These are phyloP conservation scores for Begonia fuchsioides DNA, from an alignment of 306 rosid species.

Conservation along the genomic window DNA sequence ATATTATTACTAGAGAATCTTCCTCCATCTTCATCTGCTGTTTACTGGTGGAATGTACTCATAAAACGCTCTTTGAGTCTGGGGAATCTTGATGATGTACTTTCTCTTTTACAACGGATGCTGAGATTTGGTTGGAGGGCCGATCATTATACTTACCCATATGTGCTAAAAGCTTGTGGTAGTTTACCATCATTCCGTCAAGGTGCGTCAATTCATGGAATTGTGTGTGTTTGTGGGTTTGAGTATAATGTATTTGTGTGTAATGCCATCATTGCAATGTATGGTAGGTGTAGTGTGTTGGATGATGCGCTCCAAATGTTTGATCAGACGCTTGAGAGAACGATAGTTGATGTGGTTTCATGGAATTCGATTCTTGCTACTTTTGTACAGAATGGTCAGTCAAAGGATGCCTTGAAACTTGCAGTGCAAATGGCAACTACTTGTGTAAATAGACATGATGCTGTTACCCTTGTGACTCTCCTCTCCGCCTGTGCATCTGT, in stretches of 20 bases:
- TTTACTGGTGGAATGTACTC: slow-evolving; percentile 73
- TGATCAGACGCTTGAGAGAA: slow-evolving; percentile 40
- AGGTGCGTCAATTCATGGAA: slow-evolving; percentile 43
- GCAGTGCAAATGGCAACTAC: slow-evolving; percentile 29
- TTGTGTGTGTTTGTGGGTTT: slow-evolving; percentile 30
- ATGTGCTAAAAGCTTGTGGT: slow-evolving; percentile 60
- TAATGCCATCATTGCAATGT: slow-evolving; percentile 62
- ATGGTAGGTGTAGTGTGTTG: slow-evolving; percentile 38
- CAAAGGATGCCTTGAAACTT: slow-evolving; percentile 21
- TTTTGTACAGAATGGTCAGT: slow-evolving; percentile 25
- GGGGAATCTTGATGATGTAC: slow-evolving; percentile 16
- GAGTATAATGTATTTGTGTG: slow-evolving; percentile 61
- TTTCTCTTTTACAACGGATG: slow-evolving; percentile 31
- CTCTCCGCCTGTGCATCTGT: slow-evolving; percentile 60
- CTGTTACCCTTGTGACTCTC: slow-evolving; percentile 53
- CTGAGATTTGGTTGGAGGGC: slow-evolving; percentile 50
- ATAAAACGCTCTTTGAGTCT: slow-evolving; percentile 34
- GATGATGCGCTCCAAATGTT: slow-evolving; percentile 41
- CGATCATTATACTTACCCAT: slow-evolving; percentile 61
- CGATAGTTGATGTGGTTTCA: slow-evolving; percentile 50
- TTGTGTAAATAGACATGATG: slow-evolving; percentile 25
- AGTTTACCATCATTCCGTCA: slow-evolving; percentile 17
- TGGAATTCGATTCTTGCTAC: slow-evolving; percentile 71
- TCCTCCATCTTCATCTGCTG: slow-evolving; percentile 19
- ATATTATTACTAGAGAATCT: slow-evolving; percentile 30